phyloP scores from a whole-genome alignment of 1,284 basidiomycete genomes.

The Papiliotrema nemorosa region DNA sequence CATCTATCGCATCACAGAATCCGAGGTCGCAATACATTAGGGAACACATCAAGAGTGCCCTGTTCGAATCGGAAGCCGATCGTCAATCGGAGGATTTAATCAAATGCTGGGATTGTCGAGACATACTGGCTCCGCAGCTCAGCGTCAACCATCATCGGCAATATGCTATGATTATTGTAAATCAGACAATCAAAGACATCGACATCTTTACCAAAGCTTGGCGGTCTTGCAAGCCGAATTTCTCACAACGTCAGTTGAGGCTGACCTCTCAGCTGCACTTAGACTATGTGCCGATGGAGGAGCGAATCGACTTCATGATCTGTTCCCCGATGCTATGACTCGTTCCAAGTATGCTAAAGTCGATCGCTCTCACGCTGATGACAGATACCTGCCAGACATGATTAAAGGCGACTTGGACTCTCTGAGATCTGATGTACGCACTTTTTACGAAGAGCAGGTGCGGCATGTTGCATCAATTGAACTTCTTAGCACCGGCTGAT shows the following conservation, averaged over 20 bases:
- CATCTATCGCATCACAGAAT: too few relatives aligned
- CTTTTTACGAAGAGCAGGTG: background rate
- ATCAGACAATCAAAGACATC: conserved; percentile 70
- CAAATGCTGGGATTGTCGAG: too few relatives aligned
- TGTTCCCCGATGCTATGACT: conserved; percentile 45
- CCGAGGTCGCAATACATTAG: too few relatives aligned
- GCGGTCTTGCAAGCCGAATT: conserved; percentile 57
- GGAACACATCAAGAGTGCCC: too few relatives aligned
- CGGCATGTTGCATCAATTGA: too few relatives aligned
- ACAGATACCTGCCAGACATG: conserved; percentile 71
- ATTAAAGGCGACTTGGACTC: conserved; percentile 96
- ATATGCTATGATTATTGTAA: conserved; percentile 74
- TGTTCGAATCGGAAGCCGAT: too few relatives aligned
- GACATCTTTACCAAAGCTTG: conserved; percentile 66
- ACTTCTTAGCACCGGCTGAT: too few relatives aligned
- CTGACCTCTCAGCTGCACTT: conserved; percentile 23
- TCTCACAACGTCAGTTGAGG: too few relatives aligned
- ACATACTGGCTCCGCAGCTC: too few relatives aligned
- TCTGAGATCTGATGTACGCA: conserved; percentile 57
- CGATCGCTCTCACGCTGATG: background rate
- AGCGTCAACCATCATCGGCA: too few relatives aligned
- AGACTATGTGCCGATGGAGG: conserved; percentile 85
- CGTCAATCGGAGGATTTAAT: too few relatives aligned
- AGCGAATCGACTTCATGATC: conserved; percentile 79
- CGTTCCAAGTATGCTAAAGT: background rate